These are phyloP conservation scores for Lolium perenne DNA, from an alignment of 176 grass and related monocot species.

Conservation along the genomic window DNA sequence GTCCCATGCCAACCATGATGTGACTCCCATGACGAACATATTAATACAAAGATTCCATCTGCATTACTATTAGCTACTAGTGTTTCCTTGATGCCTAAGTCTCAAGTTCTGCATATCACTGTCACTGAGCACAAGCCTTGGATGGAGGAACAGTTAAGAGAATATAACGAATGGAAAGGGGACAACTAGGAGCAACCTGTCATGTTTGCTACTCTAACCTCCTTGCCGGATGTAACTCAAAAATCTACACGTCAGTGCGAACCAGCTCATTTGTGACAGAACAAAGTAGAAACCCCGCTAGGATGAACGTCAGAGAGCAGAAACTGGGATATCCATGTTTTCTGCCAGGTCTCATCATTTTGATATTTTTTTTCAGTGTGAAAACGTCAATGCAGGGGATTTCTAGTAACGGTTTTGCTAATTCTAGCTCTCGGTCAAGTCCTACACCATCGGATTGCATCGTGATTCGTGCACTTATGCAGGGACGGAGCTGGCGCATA, in stretches of 20 bases:
- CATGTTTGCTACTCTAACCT: background rate
- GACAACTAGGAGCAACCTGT: background rate
- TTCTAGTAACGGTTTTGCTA: background rate
- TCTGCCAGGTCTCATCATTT: background rate
- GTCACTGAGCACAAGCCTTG: background rate
- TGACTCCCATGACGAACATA: constrained; percentile 27
- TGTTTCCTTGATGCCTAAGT: background rate
- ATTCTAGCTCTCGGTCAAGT: no score
- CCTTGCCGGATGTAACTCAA: constrained; percentile 8
- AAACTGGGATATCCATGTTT: constrained; percentile 1
- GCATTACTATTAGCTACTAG: background rate
- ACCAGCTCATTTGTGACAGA: background rate
- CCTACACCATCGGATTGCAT: no score
- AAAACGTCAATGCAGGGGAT: background rate
- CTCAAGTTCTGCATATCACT: constrained; percentile 6
- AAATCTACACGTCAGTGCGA: background rate
- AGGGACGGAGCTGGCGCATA: no score
- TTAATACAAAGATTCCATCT: constrained; percentile 25
- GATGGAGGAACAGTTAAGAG: background rate
- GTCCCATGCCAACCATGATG: constrained; percentile 30
- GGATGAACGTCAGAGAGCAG: background rate
- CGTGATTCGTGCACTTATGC: no score
- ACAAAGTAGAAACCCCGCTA: background rate
- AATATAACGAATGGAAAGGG: background rate
- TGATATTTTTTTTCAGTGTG: background rate